Conservation (phyloP, 23 red algal genomes). For the Gracilaria gracilis region DNA sequence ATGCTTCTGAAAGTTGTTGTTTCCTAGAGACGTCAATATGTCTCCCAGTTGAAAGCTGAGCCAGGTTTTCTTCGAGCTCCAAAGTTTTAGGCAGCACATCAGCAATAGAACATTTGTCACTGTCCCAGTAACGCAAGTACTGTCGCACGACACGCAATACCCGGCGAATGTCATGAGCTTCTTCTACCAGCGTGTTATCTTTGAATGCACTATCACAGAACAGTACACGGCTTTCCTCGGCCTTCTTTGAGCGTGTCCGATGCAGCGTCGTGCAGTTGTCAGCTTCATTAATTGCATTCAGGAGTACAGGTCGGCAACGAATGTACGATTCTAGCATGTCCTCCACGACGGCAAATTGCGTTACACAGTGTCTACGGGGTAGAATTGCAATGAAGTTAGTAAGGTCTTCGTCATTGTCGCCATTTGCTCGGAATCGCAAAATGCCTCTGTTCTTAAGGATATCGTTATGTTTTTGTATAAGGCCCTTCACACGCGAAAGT, state of each 20-base stretch:
- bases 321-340: not conserved
- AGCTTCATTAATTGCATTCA: no score
- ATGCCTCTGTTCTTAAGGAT: not conserved
- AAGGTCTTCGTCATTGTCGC: not conserved
- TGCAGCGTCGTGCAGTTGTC: no score
- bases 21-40: no score
- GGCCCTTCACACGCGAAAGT: no score
- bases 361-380: not conserved
- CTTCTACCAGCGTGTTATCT: not conserved
- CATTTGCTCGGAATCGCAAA: not conserved
- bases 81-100: constrained; percentile 9
- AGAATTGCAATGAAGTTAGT: not conserved
- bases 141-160: not conserved
- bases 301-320: not conserved
- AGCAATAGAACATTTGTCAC: not conserved
- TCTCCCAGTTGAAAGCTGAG: no score
- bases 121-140: not conserved
- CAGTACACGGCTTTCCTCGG: no score
- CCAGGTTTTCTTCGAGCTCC: not conserved
- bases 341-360: not conserved
- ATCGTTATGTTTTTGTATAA: no score
- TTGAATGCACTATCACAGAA: no score
- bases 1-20: no score
- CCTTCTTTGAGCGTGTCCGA: no score
- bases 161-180: not conserved